Conservation (phyloP, 2,329 filamentous ascomycete genomes). For the Clonostachys sp. region DNA sequence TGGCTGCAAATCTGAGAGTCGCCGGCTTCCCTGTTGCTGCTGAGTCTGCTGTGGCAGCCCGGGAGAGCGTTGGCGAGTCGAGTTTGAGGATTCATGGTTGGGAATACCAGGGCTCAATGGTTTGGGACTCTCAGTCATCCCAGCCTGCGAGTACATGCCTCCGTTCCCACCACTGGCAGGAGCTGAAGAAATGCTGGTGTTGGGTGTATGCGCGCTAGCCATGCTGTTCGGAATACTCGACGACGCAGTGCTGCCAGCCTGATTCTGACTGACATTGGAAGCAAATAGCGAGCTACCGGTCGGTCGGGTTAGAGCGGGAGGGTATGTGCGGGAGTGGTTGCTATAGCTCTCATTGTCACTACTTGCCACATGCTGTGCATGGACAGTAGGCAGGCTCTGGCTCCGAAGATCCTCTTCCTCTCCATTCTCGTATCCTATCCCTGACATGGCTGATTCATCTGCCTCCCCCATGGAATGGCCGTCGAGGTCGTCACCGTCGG, state of each 20-base stretch:
- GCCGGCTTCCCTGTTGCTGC: slow-evolving; percentile 49
- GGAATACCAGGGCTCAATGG: slow-evolving; percentile 65
- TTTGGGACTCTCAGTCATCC: slow-evolving; percentile 83
- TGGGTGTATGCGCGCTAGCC: slow-evolving; percentile 37
- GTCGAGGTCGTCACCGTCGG: slow-evolving; percentile 69
- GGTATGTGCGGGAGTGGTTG: slow-evolving; percentile 74
- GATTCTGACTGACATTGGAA: slow-evolving; percentile 52
- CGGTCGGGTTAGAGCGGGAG: slow-evolving; percentile 56
- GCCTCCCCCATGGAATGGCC: slow-evolving; percentile 37
- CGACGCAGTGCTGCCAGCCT: slow-evolving; percentile 50
- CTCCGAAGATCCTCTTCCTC: slow-evolving; percentile 61
- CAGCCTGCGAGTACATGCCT: slow-evolving; percentile 65
- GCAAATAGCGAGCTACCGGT: slow-evolving; percentile 55
- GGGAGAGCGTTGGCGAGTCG: slow-evolving; percentile 58
- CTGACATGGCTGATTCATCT: slow-evolving; percentile 54
- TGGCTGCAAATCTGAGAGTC: slow-evolving; percentile 48
- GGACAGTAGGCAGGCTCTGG: slow-evolving; percentile 70
- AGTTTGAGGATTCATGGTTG: slow-evolving; percentile 44
- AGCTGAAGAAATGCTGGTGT: slow-evolving; percentile 43
- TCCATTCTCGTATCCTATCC: slow-evolving; percentile 49
- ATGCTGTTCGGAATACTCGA: slow-evolving; percentile 40
- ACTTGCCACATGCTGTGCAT: slow-evolving; percentile 62
- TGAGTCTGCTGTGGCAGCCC: slow-evolving; percentile 61
- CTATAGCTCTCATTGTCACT: slow-evolving; percentile 41
- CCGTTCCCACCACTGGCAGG: slow-evolving; percentile 40